Percentiles rank a stretch among this genome's conserved stretches.
Conservation (phyloP, 768 basidiomycete species). For the Boletus rubescentipes region DNA sequence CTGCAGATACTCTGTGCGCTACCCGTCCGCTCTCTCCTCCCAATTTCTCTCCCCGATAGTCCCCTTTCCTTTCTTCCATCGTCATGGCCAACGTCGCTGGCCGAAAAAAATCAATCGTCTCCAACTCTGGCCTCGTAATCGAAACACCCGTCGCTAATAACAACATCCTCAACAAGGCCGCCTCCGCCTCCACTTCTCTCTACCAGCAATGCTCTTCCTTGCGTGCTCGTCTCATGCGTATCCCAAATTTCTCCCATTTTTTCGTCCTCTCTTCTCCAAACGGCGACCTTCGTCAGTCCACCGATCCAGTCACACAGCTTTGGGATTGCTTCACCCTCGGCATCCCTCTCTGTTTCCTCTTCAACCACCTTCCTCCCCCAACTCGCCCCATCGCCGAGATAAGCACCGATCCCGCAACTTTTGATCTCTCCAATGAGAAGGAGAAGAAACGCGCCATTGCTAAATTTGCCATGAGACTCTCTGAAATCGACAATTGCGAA, state of each 20-base stretch:
- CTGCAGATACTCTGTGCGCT: slow-evolving; percentile 5
- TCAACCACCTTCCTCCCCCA: slow-evolving; percentile 77
- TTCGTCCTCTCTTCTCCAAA: slow-evolving; percentile 58
- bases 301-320: slow-evolving; percentile 91
- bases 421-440: slow-evolving; percentile 73
- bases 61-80: slow-evolving; percentile 12
- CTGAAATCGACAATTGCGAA: slow-evolving; percentile 66
- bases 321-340: slow-evolving; percentile 95
- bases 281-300: slow-evolving; percentile 67
- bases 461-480: slow-evolving; percentile 88
- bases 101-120: slow-evolving; percentile 79
- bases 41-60: neutral
- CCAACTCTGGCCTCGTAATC: slow-evolving; percentile 61
- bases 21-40: neutral
- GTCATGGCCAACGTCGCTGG: slow-evolving; percentile 57
- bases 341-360: slow-evolving; percentile 92
- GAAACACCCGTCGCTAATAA: slow-evolving; percentile 76
- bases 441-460: slow-evolving; percentile 89
- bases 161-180: slow-evolving; percentile 88
- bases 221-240: slow-evolving; percentile 72
- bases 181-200: slow-evolving; percentile 83
- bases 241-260: slow-evolving; percentile 70
- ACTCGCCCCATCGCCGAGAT: slow-evolving; percentile 48
- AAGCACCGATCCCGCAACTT: slow-evolving; percentile 62
- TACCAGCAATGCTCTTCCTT: slow-evolving; percentile 89